A percentile compares a stretch with the other conserved stretches of the same genome.
Conservation (phyloP, 768 basidiomycete genomes). For the Amylocystis lapponica region DNA sequence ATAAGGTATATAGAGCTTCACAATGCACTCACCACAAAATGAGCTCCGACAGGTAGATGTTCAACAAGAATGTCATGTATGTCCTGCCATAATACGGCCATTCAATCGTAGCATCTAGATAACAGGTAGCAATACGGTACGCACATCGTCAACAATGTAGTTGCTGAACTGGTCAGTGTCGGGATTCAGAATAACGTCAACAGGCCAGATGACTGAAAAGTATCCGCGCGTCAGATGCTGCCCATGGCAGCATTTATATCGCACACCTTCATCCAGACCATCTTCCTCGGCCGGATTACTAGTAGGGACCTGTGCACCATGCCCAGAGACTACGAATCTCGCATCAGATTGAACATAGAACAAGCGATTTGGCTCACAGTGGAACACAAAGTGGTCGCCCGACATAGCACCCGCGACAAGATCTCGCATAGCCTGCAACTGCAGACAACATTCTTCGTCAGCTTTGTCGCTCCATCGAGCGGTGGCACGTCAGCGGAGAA, state of each 20-base stretch:
- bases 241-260: neutral
- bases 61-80: conserved; percentile 19
- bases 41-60: conserved; percentile 15
- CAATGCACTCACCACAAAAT: conserved; percentile 13
- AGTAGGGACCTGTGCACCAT: conserved; percentile 40
- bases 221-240: neutral
- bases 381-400: conserved; percentile 52
- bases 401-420: conserved; percentile 38
- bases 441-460: neutral
- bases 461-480: no score
- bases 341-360: neutral
- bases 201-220: conserved; percentile 17
- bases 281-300: conserved; percentile 42
- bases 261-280: conserved; percentile 46
- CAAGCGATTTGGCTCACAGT: conserved; percentile 39
- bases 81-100: conserved; percentile 10
- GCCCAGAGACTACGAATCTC: conserved; percentile 47
- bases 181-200: conserved; percentile 8
- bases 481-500: neutral
- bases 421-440: conserved; percentile 39
- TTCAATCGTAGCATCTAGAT: no score
- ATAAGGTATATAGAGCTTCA: neutral
- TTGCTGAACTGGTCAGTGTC: conserved; percentile 6
- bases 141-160: conserved; percentile 24
- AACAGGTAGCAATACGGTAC: neutral